These are phyloP conservation scores for Datisca glomerata DNA, from an alignment of 306 rosid species.

Conservation along the genomic window DNA sequence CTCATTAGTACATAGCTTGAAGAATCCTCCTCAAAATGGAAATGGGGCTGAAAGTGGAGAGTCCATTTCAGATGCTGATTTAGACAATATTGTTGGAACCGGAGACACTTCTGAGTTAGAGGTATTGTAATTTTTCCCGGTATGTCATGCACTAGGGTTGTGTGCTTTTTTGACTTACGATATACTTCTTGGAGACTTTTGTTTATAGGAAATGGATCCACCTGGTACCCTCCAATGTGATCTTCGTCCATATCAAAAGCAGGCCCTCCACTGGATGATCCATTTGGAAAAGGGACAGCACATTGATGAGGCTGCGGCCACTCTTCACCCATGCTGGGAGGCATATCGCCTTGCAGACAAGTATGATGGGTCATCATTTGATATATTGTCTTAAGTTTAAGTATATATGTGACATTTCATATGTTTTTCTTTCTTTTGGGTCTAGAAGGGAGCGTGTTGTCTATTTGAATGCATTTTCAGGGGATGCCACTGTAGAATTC, in stretches of 20 bases:
- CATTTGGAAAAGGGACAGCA: conserved; percentile 70
- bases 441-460: conserved; percentile 66
- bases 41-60: conserved; percentile 45
- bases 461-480: conserved; percentile 87
- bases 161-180: conserved; percentile 8
- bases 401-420: conserved; percentile 9
- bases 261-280: conserved; percentile 86
- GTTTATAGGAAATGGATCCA: conserved; percentile 76
- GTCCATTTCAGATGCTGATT: conserved; percentile 54
- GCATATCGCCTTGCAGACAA: conserved; percentile 70
- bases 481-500: conserved; percentile 76
- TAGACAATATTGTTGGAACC: conserved; percentile 80
- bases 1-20: conserved; percentile 20
- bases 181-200: conserved; percentile 14
- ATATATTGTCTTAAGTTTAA: conserved; percentile 1
- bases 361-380: conserved; percentile 26
- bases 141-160: conserved; percentile 12
- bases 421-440: conserved; percentile 11
- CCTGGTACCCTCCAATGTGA: conserved; percentile 67
- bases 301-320: conserved; percentile 50
- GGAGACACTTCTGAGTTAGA: conserved; percentile 71
- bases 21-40: conserved; percentile 41
- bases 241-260: conserved; percentile 83
- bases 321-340: conserved; percentile 98
- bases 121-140: conserved; percentile 29